phyloP scores from a whole-genome alignment of 1,284 basidiomycete genomes.

The Ceratobasidium sp. region DNA sequence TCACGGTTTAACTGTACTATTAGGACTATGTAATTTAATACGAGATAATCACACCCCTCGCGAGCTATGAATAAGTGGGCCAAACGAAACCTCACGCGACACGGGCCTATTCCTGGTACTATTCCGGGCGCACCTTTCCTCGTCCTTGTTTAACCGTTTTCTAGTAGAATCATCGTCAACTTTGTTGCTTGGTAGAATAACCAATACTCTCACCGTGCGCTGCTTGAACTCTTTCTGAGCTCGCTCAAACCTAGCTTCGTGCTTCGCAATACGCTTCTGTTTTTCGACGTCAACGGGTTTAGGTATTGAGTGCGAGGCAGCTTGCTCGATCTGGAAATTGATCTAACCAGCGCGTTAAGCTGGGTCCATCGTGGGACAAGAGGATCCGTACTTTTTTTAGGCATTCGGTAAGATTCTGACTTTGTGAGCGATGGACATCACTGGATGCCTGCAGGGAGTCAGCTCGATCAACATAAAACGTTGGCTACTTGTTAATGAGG shows the following conservation, averaged over 20 bases:
- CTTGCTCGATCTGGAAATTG: slow-evolving; percentile 24
- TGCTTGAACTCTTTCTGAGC: slow-evolving; percentile 28
- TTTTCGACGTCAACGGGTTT: slow-evolving; percentile 29
- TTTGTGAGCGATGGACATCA: slow-evolving; percentile 38
- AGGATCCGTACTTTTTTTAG: slow-evolving; percentile 23
- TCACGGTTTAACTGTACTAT: neutral
- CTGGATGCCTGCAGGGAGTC: slow-evolving; percentile 27
- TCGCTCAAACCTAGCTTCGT: slow-evolving; percentile 34
- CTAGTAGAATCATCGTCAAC: neutral
- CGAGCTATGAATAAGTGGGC: too few relatives aligned
- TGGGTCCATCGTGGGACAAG: neutral
- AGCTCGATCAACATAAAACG: slow-evolving; percentile 21
- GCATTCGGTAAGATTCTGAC: slow-evolving; percentile 33
- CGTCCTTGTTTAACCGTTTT: slow-evolving; percentile 39
- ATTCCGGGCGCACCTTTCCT: slow-evolving; percentile 35
- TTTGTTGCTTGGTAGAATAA: neutral
- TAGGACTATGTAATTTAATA: neutral
- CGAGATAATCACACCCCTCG: neutral
- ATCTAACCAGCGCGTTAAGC: neutral
- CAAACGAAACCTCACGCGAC: too few relatives aligned
- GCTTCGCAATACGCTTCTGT: slow-evolving; percentile 26
- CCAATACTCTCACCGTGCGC: neutral
- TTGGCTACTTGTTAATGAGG: neutral
- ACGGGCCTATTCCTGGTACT: neutral
- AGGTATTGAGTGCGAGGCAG: slow-evolving; percentile 15